phyloP scores from a whole-genome alignment of 2,329 filamentous ascomycete species.

The Clonostachys rosea region DNA sequence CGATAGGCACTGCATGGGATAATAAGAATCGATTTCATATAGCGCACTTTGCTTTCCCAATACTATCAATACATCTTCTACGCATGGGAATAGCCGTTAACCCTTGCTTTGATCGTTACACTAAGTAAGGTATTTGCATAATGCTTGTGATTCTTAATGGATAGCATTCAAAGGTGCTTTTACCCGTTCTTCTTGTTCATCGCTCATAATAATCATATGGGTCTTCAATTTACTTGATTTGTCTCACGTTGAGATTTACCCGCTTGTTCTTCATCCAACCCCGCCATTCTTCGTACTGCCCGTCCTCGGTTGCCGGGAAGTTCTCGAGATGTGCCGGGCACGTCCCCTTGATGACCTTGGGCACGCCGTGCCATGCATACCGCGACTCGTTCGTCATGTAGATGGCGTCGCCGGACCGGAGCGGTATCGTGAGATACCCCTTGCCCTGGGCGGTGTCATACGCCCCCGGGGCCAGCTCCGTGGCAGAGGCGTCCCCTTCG shows the following conservation, averaged over 20 bases:
- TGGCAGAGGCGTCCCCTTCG: conserved; percentile 7
- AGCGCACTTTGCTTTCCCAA: too few species aligned
- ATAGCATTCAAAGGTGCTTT: too few species aligned
- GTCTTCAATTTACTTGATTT: conserved; percentile 54
- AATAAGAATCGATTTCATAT: too few species aligned
- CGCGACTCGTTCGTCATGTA: conserved; percentile 81
- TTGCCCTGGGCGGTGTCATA: conserved; percentile 22
- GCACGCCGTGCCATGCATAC: conserved; percentile 94
- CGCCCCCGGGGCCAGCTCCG: conserved; percentile 7
- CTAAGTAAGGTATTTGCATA: too few species aligned
- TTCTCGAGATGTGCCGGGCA: conserved; percentile 70
- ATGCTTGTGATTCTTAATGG: too few species aligned
- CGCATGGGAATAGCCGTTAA: too few species aligned
- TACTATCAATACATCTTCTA: too few species aligned
- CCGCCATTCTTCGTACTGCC: conserved; percentile 62
- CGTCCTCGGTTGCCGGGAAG: conserved; percentile 62
- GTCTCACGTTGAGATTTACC: conserved; percentile 87
- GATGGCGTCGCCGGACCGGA: conserved; percentile 82
- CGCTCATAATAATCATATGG: too few species aligned
- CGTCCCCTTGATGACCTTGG: conserved; percentile 74
- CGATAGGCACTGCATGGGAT: too few species aligned
- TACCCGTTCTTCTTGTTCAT: too few species aligned
- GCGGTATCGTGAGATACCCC: conserved; percentile 54
- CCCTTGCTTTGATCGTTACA: too few species aligned
- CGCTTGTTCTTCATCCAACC: conserved; percentile 88